phyloP scores from a whole-genome alignment of 148 eudicot genomes.

The Cornus controversa region DNA sequence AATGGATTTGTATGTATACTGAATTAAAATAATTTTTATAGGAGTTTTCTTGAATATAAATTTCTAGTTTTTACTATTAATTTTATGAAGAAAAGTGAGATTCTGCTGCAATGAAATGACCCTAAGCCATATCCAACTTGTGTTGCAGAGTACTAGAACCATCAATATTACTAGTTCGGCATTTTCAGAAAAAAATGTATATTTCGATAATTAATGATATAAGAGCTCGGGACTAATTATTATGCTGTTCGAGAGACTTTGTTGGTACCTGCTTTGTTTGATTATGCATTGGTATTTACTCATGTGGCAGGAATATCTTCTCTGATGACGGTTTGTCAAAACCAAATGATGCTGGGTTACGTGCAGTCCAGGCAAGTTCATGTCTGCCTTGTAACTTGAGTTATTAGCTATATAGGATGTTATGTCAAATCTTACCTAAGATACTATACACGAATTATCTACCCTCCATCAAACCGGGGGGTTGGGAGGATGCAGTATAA shows the following conservation, averaged over 20 bases:
- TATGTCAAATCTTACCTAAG: too few relatives aligned
- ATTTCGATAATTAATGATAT: neutral
- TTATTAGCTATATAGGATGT: too few relatives aligned
- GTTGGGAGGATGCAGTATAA: too few relatives aligned
- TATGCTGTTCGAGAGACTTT: neutral
- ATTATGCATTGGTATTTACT: slow-evolving; percentile 1
- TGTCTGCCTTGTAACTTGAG: slow-evolving; percentile 9
- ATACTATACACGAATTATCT: too few relatives aligned
- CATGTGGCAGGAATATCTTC: slow-evolving; percentile 67
- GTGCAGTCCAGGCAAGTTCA: slow-evolving; percentile 67
- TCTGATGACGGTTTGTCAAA: slow-evolving; percentile 69
- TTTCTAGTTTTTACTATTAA: too few relatives aligned
- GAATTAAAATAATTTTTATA: too few relatives aligned
- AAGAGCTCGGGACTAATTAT: neutral
- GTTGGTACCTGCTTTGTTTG: slow-evolving; percentile 4
- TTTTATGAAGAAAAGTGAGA: too few relatives aligned
- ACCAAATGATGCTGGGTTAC: slow-evolving; percentile 68
- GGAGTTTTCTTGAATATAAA: too few relatives aligned
- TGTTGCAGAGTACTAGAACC: neutral
- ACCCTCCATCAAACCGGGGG: too few relatives aligned
- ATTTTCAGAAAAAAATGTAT: neutral
- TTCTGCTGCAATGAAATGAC: too few relatives aligned
- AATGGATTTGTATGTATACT: too few relatives aligned
- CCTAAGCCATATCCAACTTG: too few relatives aligned
- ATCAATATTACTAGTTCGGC: neutral